These are phyloP conservation scores for Choiromyces venosus DNA, from an alignment of 495 filamentous ascomycete species.

Conservation along the genomic window DNA sequence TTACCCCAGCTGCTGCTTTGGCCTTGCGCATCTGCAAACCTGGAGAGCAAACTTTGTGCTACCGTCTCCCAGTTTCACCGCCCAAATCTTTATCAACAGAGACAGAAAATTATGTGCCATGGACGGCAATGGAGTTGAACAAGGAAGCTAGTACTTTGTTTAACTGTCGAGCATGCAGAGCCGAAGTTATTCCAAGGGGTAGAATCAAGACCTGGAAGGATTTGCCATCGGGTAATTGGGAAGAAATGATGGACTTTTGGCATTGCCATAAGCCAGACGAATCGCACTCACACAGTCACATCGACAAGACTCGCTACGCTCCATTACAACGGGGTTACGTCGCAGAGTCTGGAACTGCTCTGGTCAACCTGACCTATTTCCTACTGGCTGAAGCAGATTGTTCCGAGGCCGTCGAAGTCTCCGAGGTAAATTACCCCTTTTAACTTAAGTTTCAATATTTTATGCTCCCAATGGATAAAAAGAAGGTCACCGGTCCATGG, in stretches of 20 bases:
- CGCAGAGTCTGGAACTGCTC: constrained; percentile 59
- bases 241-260: constrained; percentile 99
- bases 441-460: constrained; percentile 13
- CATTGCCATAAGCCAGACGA: constrained; percentile 88
- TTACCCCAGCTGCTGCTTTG: constrained; percentile 43
- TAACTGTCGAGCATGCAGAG: constrained; percentile 58
- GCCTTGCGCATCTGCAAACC: constrained; percentile 43
- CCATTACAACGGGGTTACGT: constrained; percentile 43
- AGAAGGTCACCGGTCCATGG: constrained; percentile 71
- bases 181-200: constrained; percentile 46
- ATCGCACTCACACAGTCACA: constrained; percentile 41
- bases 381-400: constrained; percentile 63
- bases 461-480: constrained; percentile 55
- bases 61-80: constrained; percentile 60
- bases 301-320: constrained; percentile 14
- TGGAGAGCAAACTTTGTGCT: constrained; percentile 53
- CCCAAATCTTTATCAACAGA: constrained; percentile 22
- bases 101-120: constrained; percentile 51
- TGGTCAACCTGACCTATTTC: constrained; percentile 75
- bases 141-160: constrained; percentile 50
- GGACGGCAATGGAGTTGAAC: constrained; percentile 64
- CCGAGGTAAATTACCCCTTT: constrained; percentile 51
- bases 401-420: constrained; percentile 45
- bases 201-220: constrained; percentile 73
- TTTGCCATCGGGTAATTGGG: constrained; percentile 93